phyloP scores from a whole-genome alignment of 1,139 yeast species.

The Geotrichum carabidarum region DNA sequence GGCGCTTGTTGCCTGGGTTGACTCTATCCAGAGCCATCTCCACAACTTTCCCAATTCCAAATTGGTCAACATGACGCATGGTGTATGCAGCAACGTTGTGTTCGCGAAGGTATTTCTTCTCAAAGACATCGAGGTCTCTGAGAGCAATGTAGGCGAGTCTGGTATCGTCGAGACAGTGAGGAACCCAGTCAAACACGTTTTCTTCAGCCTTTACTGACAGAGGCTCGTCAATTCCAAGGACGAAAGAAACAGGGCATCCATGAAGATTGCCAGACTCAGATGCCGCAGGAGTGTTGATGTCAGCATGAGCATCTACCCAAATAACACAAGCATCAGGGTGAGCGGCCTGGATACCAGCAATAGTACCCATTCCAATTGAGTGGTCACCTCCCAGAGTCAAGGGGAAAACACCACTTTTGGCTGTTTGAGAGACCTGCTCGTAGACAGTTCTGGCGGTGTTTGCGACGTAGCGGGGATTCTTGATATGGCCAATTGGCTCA shows the following conservation, averaged over 20 bases:
- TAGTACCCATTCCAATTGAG: constrained; percentile 91
- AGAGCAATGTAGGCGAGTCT: constrained; percentile 90
- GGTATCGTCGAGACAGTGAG: constrained; percentile 57
- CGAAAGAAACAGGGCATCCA: constrained; percentile 92
- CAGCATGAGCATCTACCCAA: constrained; percentile 99
- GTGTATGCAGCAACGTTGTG: constrained; percentile 79
- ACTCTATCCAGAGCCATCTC: constrained; percentile 83
- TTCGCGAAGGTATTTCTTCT: constrained; percentile 66
- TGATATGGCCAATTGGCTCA: constrained; percentile 47
- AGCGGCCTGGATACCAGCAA: constrained; percentile 71
- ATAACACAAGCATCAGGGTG: constrained; percentile 84
- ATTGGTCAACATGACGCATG: constrained; percentile 94
- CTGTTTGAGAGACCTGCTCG: constrained; percentile 54
- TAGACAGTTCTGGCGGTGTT: constrained; percentile 63
- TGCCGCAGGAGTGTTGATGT: constrained; percentile 83
- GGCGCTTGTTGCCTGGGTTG: constrained; percentile 67
- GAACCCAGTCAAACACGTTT: constrained; percentile 61
- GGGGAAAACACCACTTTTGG: constrained; percentile 54
- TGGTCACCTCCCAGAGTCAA: constrained; percentile 95
- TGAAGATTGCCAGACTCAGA: constrained; percentile 89
- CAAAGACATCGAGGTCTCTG: constrained; percentile 87
- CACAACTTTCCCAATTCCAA: constrained; percentile 84
- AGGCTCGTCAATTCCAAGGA: constrained; percentile 54
- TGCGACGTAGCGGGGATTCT: constrained; percentile 73
- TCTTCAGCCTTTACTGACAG: constrained; percentile 48